Percentiles rank a stretch among this genome's conserved stretches.
These are phyloP conservation scores for Mitragyna speciosa DNA, from an alignment of 257 asterid species.

Conservation along the genomic window DNA sequence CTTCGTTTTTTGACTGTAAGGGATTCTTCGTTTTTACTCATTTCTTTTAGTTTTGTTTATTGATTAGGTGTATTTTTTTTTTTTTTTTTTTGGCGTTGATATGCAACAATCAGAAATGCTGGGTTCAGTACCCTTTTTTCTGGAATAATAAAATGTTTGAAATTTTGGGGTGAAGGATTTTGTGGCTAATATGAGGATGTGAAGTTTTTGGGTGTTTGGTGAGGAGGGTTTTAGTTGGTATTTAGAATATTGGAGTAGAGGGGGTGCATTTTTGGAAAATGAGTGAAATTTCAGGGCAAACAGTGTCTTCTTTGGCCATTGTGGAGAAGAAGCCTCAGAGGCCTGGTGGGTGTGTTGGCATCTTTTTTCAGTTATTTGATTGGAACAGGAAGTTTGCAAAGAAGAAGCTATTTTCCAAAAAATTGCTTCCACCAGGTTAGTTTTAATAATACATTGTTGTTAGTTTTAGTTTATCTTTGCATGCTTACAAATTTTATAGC, in stretches of 20 bases:
- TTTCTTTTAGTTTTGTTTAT: not conserved
- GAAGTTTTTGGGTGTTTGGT: constrained; percentile 7
- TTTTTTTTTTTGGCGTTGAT: not conserved
- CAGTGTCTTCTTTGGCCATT: constrained; percentile 55
- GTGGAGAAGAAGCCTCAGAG: constrained; percentile 80
- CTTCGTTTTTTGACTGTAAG: no score
- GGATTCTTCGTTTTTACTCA: not conserved
- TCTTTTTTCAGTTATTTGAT: constrained; percentile 83
- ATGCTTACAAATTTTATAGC: not conserved
- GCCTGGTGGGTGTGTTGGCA: constrained; percentile 86
- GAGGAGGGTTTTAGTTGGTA: constrained; percentile 17
- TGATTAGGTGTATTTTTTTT: not conserved
- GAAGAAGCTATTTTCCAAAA: constrained; percentile 78
- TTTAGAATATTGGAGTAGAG: constrained; percentile 15
- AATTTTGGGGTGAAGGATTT: constrained; percentile 10
- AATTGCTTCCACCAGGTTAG: constrained; percentile 82
- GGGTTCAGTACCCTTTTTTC: not conserved
- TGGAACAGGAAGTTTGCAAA: constrained; percentile 89
- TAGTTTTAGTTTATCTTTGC: not conserved
- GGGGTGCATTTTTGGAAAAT: constrained; percentile 35
- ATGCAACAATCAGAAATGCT: constrained; percentile 11
- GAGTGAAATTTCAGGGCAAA: constrained; percentile 55
- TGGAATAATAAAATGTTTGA: constrained; percentile 1
- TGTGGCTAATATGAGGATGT: constrained; percentile 5
- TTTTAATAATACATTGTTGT: not conserved